Evolutionary conservation across 2,329 filamentous ascomycete genomes (phyloP).

Genomic region (Talaromyces albobiverticillius): DNA sequence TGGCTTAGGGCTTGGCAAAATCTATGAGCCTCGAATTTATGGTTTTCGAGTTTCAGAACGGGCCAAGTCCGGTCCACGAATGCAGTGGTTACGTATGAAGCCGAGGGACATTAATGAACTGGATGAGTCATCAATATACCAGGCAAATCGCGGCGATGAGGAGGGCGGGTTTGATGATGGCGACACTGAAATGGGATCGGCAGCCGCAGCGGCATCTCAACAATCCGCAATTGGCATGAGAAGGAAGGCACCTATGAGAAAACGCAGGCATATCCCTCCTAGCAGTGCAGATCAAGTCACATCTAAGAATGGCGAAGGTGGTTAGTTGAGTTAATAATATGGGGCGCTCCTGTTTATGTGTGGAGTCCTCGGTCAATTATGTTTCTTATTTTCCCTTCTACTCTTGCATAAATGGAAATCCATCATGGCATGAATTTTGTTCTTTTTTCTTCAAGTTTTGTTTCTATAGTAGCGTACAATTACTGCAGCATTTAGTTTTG

Average conservation of each 20-base stretch:
- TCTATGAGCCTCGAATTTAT: constrained; percentile 95
- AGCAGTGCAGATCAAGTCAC: constrained; percentile 31
- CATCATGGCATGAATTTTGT: constrained; percentile 4
- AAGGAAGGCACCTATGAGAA: constrained; percentile 44
- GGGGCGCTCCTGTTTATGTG: constrained; percentile 1
- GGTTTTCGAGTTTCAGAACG: constrained; percentile 92
- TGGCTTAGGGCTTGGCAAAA: constrained; percentile 73
- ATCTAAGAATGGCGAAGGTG: constrained; percentile 30
- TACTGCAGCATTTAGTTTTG: neutral
- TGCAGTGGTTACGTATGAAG: constrained; percentile 92
- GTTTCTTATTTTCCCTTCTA: constrained; percentile 16
- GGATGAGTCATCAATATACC: constrained; percentile 61
- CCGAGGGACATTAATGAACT: constrained; percentile 77
- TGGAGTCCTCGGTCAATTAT: constrained; percentile 11
- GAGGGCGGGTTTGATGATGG: constrained; percentile 35
- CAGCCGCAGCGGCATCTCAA: constrained; percentile 25
- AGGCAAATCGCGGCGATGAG: constrained; percentile 30
- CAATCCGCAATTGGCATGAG: constrained; percentile 38
- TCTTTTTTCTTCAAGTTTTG: neutral
- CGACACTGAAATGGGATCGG: constrained; percentile 37
- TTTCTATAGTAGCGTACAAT: neutral
- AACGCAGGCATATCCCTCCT: constrained; percentile 27
- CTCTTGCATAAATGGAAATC: constrained; percentile 11
- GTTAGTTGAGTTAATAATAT: constrained; percentile 1
- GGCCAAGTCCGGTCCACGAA: constrained; percentile 83